Evolutionary conservation across 139 green algal species (phyloP).

Genomic region (Pleodorina starrii): DNA sequence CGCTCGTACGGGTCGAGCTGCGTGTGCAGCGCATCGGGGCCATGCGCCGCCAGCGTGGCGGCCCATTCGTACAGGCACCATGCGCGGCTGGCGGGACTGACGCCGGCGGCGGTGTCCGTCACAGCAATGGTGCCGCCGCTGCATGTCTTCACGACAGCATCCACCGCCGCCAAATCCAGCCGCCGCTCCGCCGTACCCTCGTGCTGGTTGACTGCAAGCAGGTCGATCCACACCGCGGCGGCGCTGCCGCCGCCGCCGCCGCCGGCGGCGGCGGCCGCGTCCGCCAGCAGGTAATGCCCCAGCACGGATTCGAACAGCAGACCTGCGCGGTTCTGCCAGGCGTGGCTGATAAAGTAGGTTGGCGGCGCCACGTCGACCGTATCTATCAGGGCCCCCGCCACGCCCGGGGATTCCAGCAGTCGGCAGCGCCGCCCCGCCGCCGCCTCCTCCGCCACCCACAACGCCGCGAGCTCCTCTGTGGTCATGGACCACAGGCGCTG

Average conservation of each 20-base stretch:
- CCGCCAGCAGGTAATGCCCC: background rate
- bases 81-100: constrained; percentile 33
- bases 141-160: constrained; percentile 1
- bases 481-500: background rate
- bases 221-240: constrained; percentile 43
- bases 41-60: constrained; percentile 11
- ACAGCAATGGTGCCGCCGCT: constrained; percentile 29
- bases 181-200: background rate
- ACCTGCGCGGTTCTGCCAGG: constrained; percentile 15
- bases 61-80: constrained; percentile 56
- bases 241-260: background rate
- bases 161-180: background rate
- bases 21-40: constrained; percentile 48
- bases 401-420: too few species aligned
- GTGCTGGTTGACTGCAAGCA: constrained; percentile 55
- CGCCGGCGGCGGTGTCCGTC: background rate
- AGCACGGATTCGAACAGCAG: background rate
- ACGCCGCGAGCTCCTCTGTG: background rate
- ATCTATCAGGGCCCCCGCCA: background rate
- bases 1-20: constrained; percentile 22
- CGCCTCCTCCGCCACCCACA: background rate
- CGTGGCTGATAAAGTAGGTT: constrained; percentile 27
- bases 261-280: background rate
- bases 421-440: background rate
- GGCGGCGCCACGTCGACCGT: background rate